Conservation (phyloP, 139 green algal species). For the Yamagishiella unicocca region DNA sequence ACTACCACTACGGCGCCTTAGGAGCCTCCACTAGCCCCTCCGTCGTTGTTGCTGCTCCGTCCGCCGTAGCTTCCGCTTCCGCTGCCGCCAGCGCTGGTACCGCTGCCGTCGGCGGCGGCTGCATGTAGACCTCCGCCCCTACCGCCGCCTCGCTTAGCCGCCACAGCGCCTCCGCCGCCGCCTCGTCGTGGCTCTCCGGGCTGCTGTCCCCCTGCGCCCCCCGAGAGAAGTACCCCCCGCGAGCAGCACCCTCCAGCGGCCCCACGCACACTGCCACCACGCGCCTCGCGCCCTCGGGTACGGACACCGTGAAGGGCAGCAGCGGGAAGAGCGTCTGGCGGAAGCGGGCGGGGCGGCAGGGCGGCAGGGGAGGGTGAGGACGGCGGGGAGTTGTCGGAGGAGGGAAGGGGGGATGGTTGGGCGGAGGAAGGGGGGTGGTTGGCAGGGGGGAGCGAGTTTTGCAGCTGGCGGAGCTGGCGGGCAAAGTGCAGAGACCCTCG, state of each 20-base stretch:
- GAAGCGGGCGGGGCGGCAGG: not conserved
- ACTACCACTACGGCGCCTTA: no score
- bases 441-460: no score
- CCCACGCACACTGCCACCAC: conserved; percentile 35
- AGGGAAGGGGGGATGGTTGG: no score
- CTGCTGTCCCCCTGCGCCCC: not conserved
- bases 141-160: conserved; percentile 1
- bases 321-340: conserved; percentile 14
- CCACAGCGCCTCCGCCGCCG: conserved; percentile 28
- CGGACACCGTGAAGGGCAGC: conserved; percentile 5
- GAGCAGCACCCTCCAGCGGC: not conserved
- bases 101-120: not conserved
- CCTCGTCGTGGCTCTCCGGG: conserved; percentile 2
- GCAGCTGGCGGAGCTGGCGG: no score
- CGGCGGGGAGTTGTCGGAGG: no score
- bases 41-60: not conserved
- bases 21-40: no score
- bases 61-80: not conserved
- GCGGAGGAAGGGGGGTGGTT: no score
- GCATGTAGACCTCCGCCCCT: not conserved
- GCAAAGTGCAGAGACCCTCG: no score
- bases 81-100: not conserved
- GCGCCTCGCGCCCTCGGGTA: conserved; percentile 20
- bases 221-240: conserved; percentile 29
- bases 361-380: not conserved